phyloP scores from a whole-genome alignment of 116 monocot genomes.

The Zostera marina region DNA sequence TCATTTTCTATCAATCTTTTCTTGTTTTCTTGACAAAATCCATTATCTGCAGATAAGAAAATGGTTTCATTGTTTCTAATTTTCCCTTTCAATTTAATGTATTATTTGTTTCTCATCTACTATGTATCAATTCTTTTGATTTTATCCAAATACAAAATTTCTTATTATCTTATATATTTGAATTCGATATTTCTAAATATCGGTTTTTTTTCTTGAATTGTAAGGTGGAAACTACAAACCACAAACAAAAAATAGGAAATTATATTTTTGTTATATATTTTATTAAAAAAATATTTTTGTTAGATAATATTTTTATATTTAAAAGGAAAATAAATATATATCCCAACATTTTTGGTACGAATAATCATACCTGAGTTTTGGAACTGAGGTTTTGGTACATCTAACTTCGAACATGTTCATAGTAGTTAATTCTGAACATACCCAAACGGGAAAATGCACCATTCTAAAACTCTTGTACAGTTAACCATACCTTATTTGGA shows the following conservation, averaged over 20 bases:
- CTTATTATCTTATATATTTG: background rate
- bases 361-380: no score
- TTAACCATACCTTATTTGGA: background rate
- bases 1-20: background rate
- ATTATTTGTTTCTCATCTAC: background rate
- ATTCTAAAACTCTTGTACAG: background rate
- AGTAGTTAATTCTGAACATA: no score
- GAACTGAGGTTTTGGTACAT: no score
- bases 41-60: background rate
- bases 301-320: background rate
- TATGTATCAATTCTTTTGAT: background rate
- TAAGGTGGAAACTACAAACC: background rate
- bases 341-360: no score
- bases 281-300: background rate
- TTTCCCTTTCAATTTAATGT: background rate
- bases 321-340: background rate
- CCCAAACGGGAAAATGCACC: no score
- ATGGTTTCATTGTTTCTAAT: background rate
- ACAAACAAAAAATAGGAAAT: background rate
- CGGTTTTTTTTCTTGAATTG: background rate
- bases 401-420: no score
- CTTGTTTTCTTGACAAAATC: background rate
- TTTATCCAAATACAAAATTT: background rate
- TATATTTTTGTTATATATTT: background rate
- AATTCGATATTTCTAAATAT: background rate